Evolutionary conservation across 1,284 basidiomycete genomes (phyloP), one percentile per base, ranked within the genome.

Genomic region (Trametes pubescens): DNA sequence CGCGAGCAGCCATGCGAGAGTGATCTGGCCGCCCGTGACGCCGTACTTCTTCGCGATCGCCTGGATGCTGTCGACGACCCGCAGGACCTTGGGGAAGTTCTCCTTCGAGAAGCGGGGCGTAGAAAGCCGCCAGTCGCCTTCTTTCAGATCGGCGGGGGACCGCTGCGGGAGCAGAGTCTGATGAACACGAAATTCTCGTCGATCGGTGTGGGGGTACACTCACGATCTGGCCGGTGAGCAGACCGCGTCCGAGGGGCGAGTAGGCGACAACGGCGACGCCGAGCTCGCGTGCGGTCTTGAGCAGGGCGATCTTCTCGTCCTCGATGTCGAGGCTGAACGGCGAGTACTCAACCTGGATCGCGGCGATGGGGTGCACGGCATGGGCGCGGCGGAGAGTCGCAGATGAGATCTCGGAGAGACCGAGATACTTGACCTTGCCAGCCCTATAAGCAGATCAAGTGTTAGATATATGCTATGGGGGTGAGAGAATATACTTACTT

Each of bases 301-400:
- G 72, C 0, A 88, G 67, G 1, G 76, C 82, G 13, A 84, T 74
- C 68, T 84, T 79, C 38, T 77, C 76, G 55, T 81, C 76, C 69
- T 86, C 84, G 65, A 86, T 84, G 64, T 86, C 80, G 34, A 82
- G 78, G 18, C 80, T 80, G 77, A 88, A 90, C 0, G 89, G 86
- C 2, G 85, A 87, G 68, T 84, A 86, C 73, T 91, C 89, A 35
- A 89, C 77, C 74, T 91, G 87, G 26, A 90, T 76, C 4, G 86
- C 87, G 2, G 85, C 74, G 65, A 91, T 86, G 0, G 85, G 86
- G 66, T 86, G 84, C 6, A 88, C 80, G 18, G 83, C 82, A 65
- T 86, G 81, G 4, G 90, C 90, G 48, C 88, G 85, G 6, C 88
- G 82, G 14, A 92, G 80, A 0, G 87, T 88, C 1, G 75, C 77